phyloP scores from a whole-genome alignment of 2,329 filamentous ascomycete species.

The Phyllosticta paracitricarpa region DNA sequence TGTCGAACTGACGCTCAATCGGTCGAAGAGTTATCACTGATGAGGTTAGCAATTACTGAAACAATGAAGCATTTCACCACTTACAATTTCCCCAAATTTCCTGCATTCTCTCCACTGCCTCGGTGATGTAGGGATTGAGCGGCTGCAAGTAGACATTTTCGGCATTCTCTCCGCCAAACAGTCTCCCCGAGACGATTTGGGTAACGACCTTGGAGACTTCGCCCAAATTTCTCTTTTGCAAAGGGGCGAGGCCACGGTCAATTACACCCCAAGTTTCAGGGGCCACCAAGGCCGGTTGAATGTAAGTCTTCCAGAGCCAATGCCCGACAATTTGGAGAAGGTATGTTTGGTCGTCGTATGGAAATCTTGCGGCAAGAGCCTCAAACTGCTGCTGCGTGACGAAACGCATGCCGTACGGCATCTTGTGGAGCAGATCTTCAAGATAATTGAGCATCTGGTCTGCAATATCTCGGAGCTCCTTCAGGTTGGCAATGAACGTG shows the following conservation, averaged over 20 bases:
- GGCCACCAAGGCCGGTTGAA: constrained; percentile 78
- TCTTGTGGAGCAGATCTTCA: constrained; percentile 73
- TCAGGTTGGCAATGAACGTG: constrained; percentile 87
- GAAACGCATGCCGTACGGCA: constrained; percentile 89
- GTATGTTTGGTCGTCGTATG: constrained; percentile 64
- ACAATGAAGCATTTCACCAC: constrained; percentile 16
- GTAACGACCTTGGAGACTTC: constrained; percentile 88
- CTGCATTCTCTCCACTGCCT: constrained; percentile 70
- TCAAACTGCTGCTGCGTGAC: constrained; percentile 80
- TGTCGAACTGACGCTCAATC: constrained; percentile 87
- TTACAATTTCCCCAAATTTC: constrained; percentile 60
- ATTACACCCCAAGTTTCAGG: constrained; percentile 91
- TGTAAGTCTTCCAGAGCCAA: constrained; percentile 91
- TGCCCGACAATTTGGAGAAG: constrained; percentile 76
- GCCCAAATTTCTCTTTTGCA: constrained; percentile 84
- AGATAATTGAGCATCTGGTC: constrained; percentile 78
- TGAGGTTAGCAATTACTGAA: not conserved
- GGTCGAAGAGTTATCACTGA: constrained; percentile 72
- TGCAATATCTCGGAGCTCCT: constrained; percentile 87
- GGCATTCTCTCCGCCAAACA: constrained; percentile 69
- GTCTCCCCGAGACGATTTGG: constrained; percentile 76
- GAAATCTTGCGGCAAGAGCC: constrained; percentile 64
- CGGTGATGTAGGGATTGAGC: constrained; percentile 79
- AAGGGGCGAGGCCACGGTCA: constrained; percentile 76
- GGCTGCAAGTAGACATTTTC: constrained; percentile 95